These are phyloP conservation scores for Erythrophleum fordii DNA, from an alignment of 306 rosid genomes.

Conservation along the genomic window DNA sequence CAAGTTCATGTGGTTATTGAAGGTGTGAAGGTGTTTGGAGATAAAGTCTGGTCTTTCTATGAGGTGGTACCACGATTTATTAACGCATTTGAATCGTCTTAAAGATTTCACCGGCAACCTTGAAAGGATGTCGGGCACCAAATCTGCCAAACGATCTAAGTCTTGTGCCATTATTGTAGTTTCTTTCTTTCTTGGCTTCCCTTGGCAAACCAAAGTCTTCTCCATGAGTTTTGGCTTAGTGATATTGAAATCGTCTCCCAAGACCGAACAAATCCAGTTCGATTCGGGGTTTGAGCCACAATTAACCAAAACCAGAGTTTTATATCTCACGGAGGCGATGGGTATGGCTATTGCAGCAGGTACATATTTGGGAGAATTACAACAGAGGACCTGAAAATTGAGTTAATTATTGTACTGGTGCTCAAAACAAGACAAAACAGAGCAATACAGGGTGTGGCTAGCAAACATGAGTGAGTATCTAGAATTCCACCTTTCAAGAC, in stretches of 20 bases:
- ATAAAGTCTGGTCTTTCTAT: not conserved
- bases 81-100: not conserved
- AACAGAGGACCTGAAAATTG: not conserved
- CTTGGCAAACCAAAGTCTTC: not conserved
- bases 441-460: not conserved
- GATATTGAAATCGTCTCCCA: not conserved
- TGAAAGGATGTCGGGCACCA: slow-evolving; percentile 2
- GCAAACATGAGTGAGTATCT: not conserved
- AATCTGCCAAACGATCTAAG: not conserved
- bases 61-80: not conserved
- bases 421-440: not conserved
- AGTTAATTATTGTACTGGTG: not conserved
- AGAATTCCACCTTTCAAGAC: not conserved
- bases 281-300: not conserved
- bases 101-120: slow-evolving; percentile 18
- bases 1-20: not conserved
- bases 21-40: not conserved
- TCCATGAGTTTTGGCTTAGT: not conserved
- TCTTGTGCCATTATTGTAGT: not conserved
- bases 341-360: not conserved
- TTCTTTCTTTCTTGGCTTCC: not conserved
- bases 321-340: not conserved
- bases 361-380: not conserved
- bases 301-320: not conserved
- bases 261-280: not conserved